These are phyloP conservation scores for Cladosporium sp. DNA, from an alignment of 2,329 filamentous ascomycete genomes.

Conservation along the genomic window DNA sequence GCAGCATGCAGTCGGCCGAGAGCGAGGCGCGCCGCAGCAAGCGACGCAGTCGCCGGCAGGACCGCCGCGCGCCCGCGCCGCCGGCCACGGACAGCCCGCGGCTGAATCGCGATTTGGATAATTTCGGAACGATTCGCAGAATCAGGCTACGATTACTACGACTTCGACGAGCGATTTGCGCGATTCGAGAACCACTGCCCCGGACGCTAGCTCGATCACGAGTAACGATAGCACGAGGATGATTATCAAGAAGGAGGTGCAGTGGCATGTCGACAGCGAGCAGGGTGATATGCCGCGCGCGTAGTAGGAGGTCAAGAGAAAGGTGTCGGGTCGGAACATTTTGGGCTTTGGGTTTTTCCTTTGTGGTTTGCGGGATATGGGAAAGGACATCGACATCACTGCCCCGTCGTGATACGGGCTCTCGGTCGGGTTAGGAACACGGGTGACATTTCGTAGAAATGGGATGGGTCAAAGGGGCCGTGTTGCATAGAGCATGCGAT, in stretches of 20 bases:
- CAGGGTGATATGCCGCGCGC: not conserved
- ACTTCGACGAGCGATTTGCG: not conserved
- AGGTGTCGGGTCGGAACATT: not conserved
- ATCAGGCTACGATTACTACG: not conserved
- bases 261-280: slow-evolving; percentile 15
- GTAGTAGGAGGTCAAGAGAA: not conserved
- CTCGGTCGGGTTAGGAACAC: no score
- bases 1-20: slow-evolving; percentile 3
- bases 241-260: slow-evolving; percentile 20
- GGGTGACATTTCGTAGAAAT: no score
- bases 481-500: no score
- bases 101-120: not conserved
- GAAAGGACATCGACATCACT: not conserved
- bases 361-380: not conserved
- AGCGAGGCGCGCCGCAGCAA: not conserved
- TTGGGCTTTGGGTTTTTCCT: not conserved
- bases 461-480: no score
- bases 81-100: not conserved
- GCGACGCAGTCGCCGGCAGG: not conserved
- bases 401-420: no score
- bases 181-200: not conserved
- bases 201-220: slow-evolving; percentile 13
- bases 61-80: not conserved
- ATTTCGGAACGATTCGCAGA: slow-evolving; percentile 7
- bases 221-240: slow-evolving; percentile 19